Conservation (phyloP, 2,329 filamentous ascomycete species). For the Aspergillus neoniger region DNA sequence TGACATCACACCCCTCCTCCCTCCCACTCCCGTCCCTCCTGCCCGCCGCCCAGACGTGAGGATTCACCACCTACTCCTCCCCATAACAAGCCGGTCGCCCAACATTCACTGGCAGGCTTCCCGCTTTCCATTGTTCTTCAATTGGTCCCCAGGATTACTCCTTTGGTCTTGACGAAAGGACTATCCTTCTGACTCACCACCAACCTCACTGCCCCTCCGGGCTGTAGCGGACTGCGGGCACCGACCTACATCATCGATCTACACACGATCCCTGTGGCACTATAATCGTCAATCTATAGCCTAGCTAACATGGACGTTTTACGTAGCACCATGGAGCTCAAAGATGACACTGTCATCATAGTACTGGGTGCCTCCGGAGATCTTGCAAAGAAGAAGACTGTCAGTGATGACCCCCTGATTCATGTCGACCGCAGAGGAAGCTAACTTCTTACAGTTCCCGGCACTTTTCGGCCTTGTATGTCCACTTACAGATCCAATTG, state of each 20-base stretch:
- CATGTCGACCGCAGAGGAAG: background rate
- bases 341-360: conserved; percentile 96
- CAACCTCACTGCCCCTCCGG: background rate
- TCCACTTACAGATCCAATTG: conserved; percentile 27
- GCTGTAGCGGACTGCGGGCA: conserved; percentile 4
- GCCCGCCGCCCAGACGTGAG: conserved; percentile 9
- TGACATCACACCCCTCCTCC: conserved; percentile 41
- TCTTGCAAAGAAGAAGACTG: conserved; percentile 99
- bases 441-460: conserved; percentile 67
- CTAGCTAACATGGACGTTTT: conserved; percentile 42
- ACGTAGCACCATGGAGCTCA: conserved; percentile 83
- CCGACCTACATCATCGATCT: conserved; percentile 9
- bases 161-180: background rate
- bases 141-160: background rate
- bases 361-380: conserved; percentile 97
- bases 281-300: conserved; percentile 4
- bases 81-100: conserved; percentile 8
- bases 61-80: conserved; percentile 9
- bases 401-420: conserved; percentile 49
- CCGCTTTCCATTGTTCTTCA: background rate
- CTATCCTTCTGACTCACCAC: background rate
- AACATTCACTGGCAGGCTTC: background rate
- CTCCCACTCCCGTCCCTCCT: conserved; percentile 19
- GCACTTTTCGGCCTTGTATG: conserved; percentile 95
- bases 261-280: conserved; percentile 11